Conservation (phyloP, 1,284 basidiomycete genomes). For the Vanrija humicola region DNA sequence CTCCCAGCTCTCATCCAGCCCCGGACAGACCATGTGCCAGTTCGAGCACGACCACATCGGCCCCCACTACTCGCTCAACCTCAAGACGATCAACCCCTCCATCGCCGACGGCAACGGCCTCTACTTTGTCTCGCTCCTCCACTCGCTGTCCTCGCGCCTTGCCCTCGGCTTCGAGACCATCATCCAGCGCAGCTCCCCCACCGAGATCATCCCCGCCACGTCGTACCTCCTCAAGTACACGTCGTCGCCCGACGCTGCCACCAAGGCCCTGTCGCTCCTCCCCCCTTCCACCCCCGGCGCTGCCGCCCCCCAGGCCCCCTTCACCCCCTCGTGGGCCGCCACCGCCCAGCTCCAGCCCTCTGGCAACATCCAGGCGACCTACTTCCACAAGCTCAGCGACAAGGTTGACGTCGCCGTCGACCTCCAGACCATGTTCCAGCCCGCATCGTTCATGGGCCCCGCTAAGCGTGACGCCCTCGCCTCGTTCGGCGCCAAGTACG, state of each 20-base stretch:
- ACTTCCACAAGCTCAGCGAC: slow-evolving; percentile 93
- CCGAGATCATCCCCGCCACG: slow-evolving; percentile 67
- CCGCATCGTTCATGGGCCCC: slow-evolving; percentile 53
- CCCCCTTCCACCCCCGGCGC: slow-evolving; percentile 30
- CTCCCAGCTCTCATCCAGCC: slow-evolving; percentile 44
- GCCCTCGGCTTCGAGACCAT: slow-evolving; percentile 89
- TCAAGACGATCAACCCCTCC: slow-evolving; percentile 90
- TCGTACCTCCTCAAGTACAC: slow-evolving; percentile 89
- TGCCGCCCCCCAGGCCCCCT: slow-evolving; percentile 31
- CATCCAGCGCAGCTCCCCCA: slow-evolving; percentile 71
- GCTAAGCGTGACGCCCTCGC: slow-evolving; percentile 83
- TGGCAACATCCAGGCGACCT: slow-evolving; percentile 85
- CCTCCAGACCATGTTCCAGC: slow-evolving; percentile 74
- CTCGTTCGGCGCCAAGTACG: slow-evolving; percentile 93
- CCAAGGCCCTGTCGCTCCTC: slow-evolving; percentile 37
- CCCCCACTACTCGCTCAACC: slow-evolving; percentile 78
- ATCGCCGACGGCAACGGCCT: slow-evolving; percentile 86
- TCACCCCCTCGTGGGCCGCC: slow-evolving; percentile 75
- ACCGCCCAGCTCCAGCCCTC: slow-evolving; percentile 83
- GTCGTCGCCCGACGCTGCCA: slow-evolving; percentile 51
- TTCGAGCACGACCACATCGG: slow-evolving; percentile 94
- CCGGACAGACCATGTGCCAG: slow-evolving; percentile 83
- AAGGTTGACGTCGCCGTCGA: slow-evolving; percentile 99
- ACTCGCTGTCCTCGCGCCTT: slow-evolving; percentile 88
- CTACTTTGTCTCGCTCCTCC: slow-evolving; percentile 89